phyloP scores from a whole-genome alignment of 805 yeast species.

The Nakazawaea holstii region DNA sequence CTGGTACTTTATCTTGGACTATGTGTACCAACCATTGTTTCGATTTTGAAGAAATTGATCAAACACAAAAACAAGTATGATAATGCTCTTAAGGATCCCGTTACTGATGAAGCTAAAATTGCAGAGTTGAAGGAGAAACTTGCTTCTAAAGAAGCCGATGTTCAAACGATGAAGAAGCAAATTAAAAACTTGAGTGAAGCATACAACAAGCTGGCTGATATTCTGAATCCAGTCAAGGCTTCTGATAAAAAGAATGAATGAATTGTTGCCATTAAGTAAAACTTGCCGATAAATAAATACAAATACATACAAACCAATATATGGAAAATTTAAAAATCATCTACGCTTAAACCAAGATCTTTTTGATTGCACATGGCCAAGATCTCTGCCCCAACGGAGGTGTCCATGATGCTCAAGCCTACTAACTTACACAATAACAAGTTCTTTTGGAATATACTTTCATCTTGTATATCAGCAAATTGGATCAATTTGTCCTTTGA shows the following conservation, averaged over 20 bases:
- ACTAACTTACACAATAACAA: constrained; percentile 50
- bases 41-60: constrained; percentile 40
- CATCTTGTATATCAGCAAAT: constrained; percentile 7
- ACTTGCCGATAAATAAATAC: background rate
- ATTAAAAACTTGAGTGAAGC: constrained; percentile 34
- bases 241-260: constrained; percentile 10
- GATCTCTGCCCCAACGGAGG: constrained; percentile 42
- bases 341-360: constrained; percentile 25
- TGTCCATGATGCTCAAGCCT: constrained; percentile 63
- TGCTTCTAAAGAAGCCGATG: constrained; percentile 30
- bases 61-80: constrained; percentile 24
- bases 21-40: constrained; percentile 38
- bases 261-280: background rate
- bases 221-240: background rate
- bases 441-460: constrained; percentile 13
- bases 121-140: constrained; percentile 29
- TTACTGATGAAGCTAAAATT: constrained; percentile 24
- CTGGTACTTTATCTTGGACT: constrained; percentile 43
- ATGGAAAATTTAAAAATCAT: constrained; percentile 21
- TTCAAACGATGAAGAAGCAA: constrained; percentile 38
- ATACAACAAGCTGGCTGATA: constrained; percentile 31
- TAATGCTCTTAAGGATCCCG: constrained; percentile 15
- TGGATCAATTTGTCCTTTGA: constrained; percentile 30
- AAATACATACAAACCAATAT: background rate
- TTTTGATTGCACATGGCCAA: constrained; percentile 22